Evolutionary conservation across 768 basidiomycete genomes (phyloP).

Genomic region (Tylopilus balloui): DNA sequence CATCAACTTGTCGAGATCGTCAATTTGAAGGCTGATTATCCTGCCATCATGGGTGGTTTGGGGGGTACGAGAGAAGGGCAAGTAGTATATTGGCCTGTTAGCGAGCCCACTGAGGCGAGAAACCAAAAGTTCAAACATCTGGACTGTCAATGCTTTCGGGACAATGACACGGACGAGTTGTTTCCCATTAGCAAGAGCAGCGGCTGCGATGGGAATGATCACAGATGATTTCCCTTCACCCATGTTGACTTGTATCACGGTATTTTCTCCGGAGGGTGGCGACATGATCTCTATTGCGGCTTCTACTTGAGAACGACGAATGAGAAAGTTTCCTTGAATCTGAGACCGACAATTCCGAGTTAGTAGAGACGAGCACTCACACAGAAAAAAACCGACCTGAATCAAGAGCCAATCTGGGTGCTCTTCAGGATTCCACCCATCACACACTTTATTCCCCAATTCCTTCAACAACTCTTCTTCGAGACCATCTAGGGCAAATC

Average conservation of each 20-base stretch:
- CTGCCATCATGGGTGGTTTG: no score
- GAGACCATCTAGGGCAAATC: no score
- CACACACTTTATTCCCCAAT: no score
- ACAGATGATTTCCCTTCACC: conserved; percentile 49
- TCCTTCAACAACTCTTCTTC: no score
- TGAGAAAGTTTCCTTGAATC: conserved; percentile 21
- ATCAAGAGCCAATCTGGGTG: no score
- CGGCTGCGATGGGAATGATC: conserved; percentile 42
- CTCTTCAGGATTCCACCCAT: no score
- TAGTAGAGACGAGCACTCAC: not conserved
- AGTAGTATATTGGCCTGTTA: conserved; percentile 41
- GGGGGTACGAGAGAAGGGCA: conserved; percentile 41
- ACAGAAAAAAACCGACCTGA: conserved; percentile 16
- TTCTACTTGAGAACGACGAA: conserved; percentile 37
- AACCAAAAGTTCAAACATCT: conserved; percentile 45
- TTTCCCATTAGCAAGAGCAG: conserved; percentile 39
- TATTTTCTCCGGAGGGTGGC: conserved; percentile 33
- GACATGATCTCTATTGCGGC: conserved; percentile 44
- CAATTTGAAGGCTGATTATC: conserved; percentile 6
- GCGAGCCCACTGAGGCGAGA: conserved; percentile 39
- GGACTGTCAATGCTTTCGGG: conserved; percentile 37
- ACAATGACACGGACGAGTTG: no score
- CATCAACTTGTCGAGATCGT: conserved; percentile 28
- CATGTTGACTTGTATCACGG: conserved; percentile 50
- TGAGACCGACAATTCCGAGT: not conserved